Evolutionary conservation across 768 basidiomycete genomes (phyloP).

Genomic region (Lactarius hengduanensis): DNA sequence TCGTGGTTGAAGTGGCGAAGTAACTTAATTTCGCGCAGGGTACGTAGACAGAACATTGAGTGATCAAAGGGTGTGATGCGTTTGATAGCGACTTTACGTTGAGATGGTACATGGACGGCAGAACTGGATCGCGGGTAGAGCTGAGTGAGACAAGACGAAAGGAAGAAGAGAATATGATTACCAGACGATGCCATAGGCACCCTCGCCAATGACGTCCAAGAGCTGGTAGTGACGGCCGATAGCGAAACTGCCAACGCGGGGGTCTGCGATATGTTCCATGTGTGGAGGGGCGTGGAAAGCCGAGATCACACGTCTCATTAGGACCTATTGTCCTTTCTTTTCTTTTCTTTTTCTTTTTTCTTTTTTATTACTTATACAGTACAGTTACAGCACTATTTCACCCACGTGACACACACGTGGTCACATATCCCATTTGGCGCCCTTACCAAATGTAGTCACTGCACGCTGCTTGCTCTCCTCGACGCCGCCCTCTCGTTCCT

Average conservation of each 20-base stretch:
- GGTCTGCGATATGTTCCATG: constrained; percentile 35
- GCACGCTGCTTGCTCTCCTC: constrained; percentile 26
- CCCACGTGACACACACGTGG: constrained; percentile 19
- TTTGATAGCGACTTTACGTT: constrained; percentile 95
- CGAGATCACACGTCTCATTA: not conserved
- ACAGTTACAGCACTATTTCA: not conserved
- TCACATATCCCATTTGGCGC: constrained; percentile 9
- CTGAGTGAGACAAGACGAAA: constrained; percentile 2
- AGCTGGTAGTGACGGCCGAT: constrained; percentile 77
- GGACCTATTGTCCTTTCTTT: not conserved
- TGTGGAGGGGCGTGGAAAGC: constrained; percentile 1
- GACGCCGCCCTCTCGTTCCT: constrained; percentile 20
- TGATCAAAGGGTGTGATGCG: constrained; percentile 95
- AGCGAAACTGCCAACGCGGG: constrained; percentile 32
- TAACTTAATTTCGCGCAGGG: constrained; percentile 93
- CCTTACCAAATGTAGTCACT: constrained; percentile 10
- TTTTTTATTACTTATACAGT: not conserved
- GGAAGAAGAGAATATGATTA: constrained; percentile 25
- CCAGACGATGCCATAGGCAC: constrained; percentile 94
- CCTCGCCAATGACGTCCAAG: constrained; percentile 84
- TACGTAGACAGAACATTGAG: constrained; percentile 90
- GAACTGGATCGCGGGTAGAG: constrained; percentile 43
- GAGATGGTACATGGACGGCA: constrained; percentile 81
- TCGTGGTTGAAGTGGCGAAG: constrained; percentile 83
- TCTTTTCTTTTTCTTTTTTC: not conserved